Conservation (phyloP, 2,329 filamentous ascomycete species). For the Pseudofabraea citricarpa region DNA sequence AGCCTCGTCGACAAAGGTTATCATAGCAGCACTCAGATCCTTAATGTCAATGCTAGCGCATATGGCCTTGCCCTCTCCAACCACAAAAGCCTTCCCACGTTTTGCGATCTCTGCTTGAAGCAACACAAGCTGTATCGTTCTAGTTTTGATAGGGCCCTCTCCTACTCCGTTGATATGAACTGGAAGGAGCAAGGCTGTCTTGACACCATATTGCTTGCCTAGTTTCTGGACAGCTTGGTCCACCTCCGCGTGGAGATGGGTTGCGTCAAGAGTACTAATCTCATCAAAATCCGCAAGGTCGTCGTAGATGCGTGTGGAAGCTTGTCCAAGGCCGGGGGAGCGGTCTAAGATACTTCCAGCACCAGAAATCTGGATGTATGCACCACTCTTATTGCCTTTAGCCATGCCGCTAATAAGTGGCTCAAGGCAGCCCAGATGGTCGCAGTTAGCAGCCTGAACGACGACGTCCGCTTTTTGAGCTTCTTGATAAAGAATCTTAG, state of each 20-base stretch:
- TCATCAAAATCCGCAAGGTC: conserved; percentile 39
- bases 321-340: conserved; percentile 7
- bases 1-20: conserved; percentile 46
- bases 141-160: conserved; percentile 45
- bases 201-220: conserved; percentile 31
- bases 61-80: conserved; percentile 44
- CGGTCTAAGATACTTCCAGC: conserved; percentile 6
- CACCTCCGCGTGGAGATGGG: conserved; percentile 43
- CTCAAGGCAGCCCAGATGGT: conserved; percentile 4
- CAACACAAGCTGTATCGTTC: conserved; percentile 43
- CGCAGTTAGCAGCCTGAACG: conserved; percentile 8
- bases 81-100: conserved; percentile 39
- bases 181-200: conserved; percentile 51
- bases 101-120: conserved; percentile 39
- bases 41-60: conserved; percentile 46
- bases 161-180: conserved; percentile 50
- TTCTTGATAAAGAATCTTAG: conserved; percentile 8
- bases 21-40: conserved; percentile 47
- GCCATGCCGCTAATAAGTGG: conserved; percentile 9
- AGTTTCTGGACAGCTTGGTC: conserved; percentile 44
- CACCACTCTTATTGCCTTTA: conserved; percentile 3
- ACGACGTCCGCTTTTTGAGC: conserved; percentile 11
- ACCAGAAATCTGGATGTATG: conserved; percentile 15
- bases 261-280: conserved; percentile 37
- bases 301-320: conserved; percentile 36